phyloP scores from a whole-genome alignment of 1,284 basidiomycete species.

The Stygiomarasmius scandens region DNA sequence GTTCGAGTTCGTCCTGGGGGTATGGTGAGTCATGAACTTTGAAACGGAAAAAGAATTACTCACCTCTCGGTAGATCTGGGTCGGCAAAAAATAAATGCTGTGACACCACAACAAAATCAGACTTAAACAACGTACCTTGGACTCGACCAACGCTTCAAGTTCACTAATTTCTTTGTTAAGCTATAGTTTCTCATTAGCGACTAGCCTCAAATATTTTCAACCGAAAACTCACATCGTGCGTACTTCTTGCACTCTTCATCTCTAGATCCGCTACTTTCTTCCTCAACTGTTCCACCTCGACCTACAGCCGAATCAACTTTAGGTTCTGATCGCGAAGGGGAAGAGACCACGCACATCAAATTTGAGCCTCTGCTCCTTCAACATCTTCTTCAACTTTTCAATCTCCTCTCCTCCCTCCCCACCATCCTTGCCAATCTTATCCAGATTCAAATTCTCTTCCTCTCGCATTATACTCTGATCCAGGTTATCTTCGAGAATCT shows the following conservation, averaged over 20 bases:
- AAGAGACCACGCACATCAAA: conserved; percentile 49
- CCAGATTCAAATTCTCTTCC: conserved; percentile 44
- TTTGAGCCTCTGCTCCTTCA: conserved; percentile 54
- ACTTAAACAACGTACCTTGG: conserved; percentile 59
- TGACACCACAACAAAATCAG: background rate
- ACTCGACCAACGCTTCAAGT: conserved; percentile 86
- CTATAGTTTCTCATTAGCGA: conserved; percentile 38
- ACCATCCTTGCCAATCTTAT: conserved; percentile 22
- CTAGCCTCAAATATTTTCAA: background rate
- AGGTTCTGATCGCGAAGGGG: background rate
- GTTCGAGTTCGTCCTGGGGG: conserved; percentile 82
- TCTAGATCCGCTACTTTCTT: conserved; percentile 71
- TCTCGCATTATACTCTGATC: conserved; percentile 63
- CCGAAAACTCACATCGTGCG: conserved; percentile 63
- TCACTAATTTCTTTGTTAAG: conserved; percentile 90
- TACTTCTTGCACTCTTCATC: conserved; percentile 68
- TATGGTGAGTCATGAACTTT: too few relatives aligned
- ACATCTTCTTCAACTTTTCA: conserved; percentile 40
- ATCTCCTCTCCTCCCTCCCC: conserved; percentile 30
- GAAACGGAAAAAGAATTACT: conserved; percentile 22
- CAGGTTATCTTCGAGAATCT: conserved; percentile 73
- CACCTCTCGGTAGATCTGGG: conserved; percentile 87
- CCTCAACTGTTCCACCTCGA: conserved; percentile 68
- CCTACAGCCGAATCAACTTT: conserved; percentile 33
- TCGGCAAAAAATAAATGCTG: conserved; percentile 10